Evolutionary conservation across 2,329 filamentous ascomycete species (phyloP).

Genomic region (Fusarium xylarioides): DNA sequence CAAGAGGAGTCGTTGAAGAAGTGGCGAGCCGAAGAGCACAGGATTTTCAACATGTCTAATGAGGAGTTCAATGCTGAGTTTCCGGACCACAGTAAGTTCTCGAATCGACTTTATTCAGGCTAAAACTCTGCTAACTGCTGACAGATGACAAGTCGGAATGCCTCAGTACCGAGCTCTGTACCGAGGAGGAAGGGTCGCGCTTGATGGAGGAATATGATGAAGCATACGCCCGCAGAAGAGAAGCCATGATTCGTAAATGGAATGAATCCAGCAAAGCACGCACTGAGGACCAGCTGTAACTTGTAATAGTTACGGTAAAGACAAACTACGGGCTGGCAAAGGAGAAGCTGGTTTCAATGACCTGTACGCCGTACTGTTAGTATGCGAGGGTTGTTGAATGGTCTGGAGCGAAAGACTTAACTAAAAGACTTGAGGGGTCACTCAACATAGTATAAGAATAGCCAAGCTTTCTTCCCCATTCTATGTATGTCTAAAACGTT

Average conservation of each 20-base stretch:
- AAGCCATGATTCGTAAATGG: not conserved
- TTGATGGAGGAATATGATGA: not conserved
- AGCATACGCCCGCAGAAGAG: not conserved
- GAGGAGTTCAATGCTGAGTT: not conserved
- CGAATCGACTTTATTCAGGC: not conserved
- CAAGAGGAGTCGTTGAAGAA: not conserved
- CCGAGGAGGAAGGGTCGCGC: not conserved
- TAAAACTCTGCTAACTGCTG: rapidly evolving
- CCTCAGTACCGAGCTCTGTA: not conserved
- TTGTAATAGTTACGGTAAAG: not conserved
- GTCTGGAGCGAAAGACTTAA: not conserved
- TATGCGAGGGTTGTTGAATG: not conserved
- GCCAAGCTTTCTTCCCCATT: no score
- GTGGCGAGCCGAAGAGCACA: not conserved
- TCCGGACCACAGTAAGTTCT: not conserved
- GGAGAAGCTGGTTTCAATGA: not conserved
- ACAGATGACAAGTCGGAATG: rapidly evolving
- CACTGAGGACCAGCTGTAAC: not conserved
- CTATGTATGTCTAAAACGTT: no score
- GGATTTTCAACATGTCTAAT: not conserved
- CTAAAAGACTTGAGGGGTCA: rapidly evolving
- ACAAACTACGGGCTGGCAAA: rapidly evolving
- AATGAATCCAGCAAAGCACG: not conserved
- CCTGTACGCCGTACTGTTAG: not conserved
- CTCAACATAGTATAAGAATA: not conserved